phyloP scores from a whole-genome alignment of 140 eudicot genomes.

The Flaveria floridana region DNA sequence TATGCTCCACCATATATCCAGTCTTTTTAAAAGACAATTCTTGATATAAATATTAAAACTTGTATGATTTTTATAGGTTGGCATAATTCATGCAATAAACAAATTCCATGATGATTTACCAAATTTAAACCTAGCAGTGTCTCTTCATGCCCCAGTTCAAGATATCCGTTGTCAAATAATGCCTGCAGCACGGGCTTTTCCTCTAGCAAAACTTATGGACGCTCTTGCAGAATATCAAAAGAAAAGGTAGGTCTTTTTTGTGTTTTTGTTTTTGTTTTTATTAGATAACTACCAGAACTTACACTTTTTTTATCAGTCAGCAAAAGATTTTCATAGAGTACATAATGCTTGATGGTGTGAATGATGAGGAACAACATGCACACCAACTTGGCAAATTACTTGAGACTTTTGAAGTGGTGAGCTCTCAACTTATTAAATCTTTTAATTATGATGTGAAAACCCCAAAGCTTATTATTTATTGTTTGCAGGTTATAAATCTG shows the following conservation, averaged over 20 bases:
- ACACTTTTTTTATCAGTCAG: slow-evolving; percentile 54
- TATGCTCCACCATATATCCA: slow-evolving; percentile 27
- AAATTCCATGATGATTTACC: slow-evolving; percentile 81
- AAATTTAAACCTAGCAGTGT: slow-evolving; percentile 79
- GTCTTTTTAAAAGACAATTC: neutral
- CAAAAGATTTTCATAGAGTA: slow-evolving; percentile 91
- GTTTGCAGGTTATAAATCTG: slow-evolving; percentile 79
- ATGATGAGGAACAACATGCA: slow-evolving; percentile 89
- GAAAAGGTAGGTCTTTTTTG: slow-evolving; percentile 45
- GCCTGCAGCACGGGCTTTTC: slow-evolving; percentile 99
- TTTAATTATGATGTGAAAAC: neutral
- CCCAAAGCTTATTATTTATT: slow-evolving; percentile 1
- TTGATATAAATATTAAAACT: neutral
- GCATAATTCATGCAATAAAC: slow-evolving; percentile 82
- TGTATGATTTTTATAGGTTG: slow-evolving; percentile 55
- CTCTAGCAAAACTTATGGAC: slow-evolving; percentile 84
- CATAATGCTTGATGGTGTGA: slow-evolving; percentile 96
- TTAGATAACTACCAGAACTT: slow-evolving; percentile 17
- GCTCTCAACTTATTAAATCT: slow-evolving; percentile 19
- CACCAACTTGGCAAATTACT: slow-evolving; percentile 92
- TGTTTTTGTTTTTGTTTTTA: neutral
- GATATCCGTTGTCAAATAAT: slow-evolving; percentile 88
- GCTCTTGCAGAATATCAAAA: slow-evolving; percentile 71
- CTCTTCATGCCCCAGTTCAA: slow-evolving; percentile 97
- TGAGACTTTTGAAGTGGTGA: slow-evolving; percentile 84